These are phyloP conservation scores for Mortierella sp. DNA, from an alignment of 371 early-diverging fungal genomes.

Conservation along the genomic window DNA sequence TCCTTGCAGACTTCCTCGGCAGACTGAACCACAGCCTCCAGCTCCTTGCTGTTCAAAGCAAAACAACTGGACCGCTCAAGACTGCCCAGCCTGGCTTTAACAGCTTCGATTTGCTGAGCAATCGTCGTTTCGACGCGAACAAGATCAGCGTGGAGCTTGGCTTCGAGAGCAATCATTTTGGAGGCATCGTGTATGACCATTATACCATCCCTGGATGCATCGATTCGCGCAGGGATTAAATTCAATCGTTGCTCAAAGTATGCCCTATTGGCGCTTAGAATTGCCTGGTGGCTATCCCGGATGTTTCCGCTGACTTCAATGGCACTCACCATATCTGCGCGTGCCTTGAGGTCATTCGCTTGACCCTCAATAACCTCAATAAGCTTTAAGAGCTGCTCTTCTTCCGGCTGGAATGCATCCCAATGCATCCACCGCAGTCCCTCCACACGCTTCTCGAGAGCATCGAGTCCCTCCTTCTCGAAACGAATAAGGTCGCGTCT, in stretches of 20 bases:
- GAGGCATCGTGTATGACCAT: slow-evolving; percentile 46
- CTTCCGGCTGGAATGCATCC: slow-evolving; percentile 52
- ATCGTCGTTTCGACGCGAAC: slow-evolving; percentile 54
- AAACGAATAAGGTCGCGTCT: slow-evolving; percentile 19
- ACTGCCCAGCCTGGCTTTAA: slow-evolving; percentile 47
- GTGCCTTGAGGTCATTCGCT: slow-evolving; percentile 21
- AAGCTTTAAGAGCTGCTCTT: slow-evolving; percentile 28
- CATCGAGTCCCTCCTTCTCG: slow-evolving; percentile 42
- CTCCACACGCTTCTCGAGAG: slow-evolving; percentile 50
- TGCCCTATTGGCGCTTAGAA: slow-evolving; percentile 28
- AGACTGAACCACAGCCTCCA: slow-evolving; percentile 29
- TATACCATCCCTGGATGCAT: slow-evolving; percentile 42
- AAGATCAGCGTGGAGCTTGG: slow-evolving; percentile 56
- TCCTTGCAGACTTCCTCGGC: slow-evolving; percentile 46
- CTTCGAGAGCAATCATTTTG: slow-evolving; percentile 53
- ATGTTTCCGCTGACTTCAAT: slow-evolving; percentile 1
- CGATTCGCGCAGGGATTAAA: slow-evolving; percentile 19
- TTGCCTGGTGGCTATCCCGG: slow-evolving; percentile 19
- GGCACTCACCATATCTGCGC: slow-evolving; percentile 16
- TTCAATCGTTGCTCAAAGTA: slow-evolving; percentile 34
- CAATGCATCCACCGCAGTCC: slow-evolving; percentile 53
- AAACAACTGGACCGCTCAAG: slow-evolving; percentile 55
- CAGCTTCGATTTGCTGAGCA: slow-evolving; percentile 51
- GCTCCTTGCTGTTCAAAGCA: slow-evolving; percentile 45
- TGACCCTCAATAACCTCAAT: slow-evolving; percentile 29